Evolutionary conservation across 768 basidiomycete genomes (phyloP).

Genomic region (Tricholoma furcatifolium): DNA sequence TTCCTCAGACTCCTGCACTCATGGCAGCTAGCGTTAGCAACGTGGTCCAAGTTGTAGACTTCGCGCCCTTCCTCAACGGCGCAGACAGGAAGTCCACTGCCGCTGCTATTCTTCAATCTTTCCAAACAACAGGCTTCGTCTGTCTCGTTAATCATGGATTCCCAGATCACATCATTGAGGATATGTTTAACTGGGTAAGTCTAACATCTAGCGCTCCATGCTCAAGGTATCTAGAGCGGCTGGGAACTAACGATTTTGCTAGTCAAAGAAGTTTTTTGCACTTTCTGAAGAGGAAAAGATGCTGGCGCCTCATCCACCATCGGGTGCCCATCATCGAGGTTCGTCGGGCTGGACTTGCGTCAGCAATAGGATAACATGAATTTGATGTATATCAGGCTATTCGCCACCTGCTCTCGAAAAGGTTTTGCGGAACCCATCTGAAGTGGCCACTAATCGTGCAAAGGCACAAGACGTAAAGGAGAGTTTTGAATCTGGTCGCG

Average conservation of each 20-base stretch:
- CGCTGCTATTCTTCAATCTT: conserved; percentile 39
- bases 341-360: conserved; percentile 10
- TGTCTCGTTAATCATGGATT: conserved; percentile 46
- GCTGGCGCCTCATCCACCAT: conserved; percentile 44
- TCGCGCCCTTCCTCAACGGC: conserved; percentile 40
- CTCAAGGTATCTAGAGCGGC: neutral
- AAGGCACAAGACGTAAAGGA: conserved; percentile 46
- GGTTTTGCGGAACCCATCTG: conserved; percentile 35
- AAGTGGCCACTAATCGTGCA: conserved; percentile 26
- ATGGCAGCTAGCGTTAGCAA: too few species aligned
- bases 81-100: conserved; percentile 38
- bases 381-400: conserved; percentile 28
- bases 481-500: conserved; percentile 54
- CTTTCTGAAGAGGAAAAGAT: conserved; percentile 37
- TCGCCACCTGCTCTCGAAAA: conserved; percentile 39
- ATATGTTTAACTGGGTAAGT: conserved; percentile 43
- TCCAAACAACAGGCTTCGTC: conserved; percentile 47
- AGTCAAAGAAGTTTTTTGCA: conserved; percentile 40
- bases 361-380: neutral
- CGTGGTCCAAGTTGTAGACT: conserved; percentile 37
- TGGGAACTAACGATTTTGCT: neutral
- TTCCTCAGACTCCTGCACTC: too few species aligned
- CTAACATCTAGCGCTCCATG: too few species aligned
- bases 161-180: conserved; percentile 30
- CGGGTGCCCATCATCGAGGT: conserved; percentile 46